Evolutionary conservation across 2,329 filamentous ascomycete genomes (phyloP), one percentile per base, ranked within the genome.

Genomic region (Microsporum canis): DNA sequence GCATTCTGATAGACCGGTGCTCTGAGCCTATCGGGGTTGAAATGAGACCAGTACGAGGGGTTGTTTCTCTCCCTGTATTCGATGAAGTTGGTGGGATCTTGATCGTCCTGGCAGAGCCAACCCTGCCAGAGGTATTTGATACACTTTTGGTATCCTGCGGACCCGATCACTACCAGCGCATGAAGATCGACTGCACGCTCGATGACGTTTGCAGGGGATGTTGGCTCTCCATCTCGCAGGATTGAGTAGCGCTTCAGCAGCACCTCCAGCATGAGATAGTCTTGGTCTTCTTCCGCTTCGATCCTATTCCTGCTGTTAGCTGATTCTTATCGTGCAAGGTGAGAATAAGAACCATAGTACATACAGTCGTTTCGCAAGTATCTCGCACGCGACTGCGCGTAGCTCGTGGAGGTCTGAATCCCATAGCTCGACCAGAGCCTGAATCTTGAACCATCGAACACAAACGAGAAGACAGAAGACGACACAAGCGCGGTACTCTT

Each of bases 91-190:
- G 86, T 85, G 0, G 92, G 88, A 67, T 97, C 91, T 57, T 91
- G 82, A 68, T 96, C 91, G 66, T 96, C 90, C 72, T 99, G 94
- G n/a, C 96, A 86, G 6, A 97, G 79, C 94, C 94, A 99, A 27
- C 94, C 94, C 64, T 85, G 84, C 94, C 94, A 99, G 6, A 99
- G 84, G 70, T 95, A 90, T 64, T 82, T 84, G 69, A 97, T 90
- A 71, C 92, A 97, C 76, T 95, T 96, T 68, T 97, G 94, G 73
- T 97, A 99, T 31, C 94, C 92, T 0, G 89, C 91, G 0, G 88
- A 92, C 1, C 90, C 90, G 64, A 97, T 97, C 56, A 99, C 85
- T 12, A 83, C 81, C 53, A 97, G 79, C 0, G 92, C 90, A 71
- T 99, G 94, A 31, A 97, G 77, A 69, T 99, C 94, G 39, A 97